These are phyloP conservation scores for Suhomyces sp. DNA, from an alignment of 805 yeast species.

Conservation along the genomic window DNA sequence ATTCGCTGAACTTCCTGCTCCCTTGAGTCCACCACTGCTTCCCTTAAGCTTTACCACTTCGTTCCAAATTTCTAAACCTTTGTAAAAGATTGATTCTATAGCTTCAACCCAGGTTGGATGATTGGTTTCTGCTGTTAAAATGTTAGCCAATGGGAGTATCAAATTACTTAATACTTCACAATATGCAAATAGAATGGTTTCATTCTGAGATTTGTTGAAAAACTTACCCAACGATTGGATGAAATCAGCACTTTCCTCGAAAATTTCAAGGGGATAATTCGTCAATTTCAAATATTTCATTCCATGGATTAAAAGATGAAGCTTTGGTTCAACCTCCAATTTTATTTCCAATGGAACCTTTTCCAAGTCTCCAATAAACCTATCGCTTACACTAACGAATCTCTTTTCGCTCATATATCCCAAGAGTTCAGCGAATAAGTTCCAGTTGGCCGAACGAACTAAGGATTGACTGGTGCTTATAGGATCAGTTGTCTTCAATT, in stretches of 20 bases:
- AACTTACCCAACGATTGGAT: conserved; percentile 83
- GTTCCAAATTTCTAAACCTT: conserved; percentile 46
- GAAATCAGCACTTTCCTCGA: conserved; percentile 94
- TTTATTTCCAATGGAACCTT: conserved; percentile 54
- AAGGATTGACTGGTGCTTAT: conserved; percentile 56
- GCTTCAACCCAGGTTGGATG: conserved; percentile 95
- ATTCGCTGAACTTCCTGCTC: background rate
- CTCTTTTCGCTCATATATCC: conserved; percentile 89
- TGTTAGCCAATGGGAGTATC: conserved; percentile 78
- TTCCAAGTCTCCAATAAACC: conserved; percentile 91
- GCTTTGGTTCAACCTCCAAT: conserved; percentile 49
- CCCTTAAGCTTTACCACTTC: conserved; percentile 24
- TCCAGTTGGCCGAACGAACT: conserved; percentile 91
- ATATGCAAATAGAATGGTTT: conserved; percentile 69
- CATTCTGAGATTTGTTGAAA: conserved; percentile 63
- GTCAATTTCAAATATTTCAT: conserved; percentile 82
- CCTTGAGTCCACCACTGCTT: background rate
- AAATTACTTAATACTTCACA: conserved; percentile 79
- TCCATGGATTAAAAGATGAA: conserved; percentile 80
- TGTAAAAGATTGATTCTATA: conserved; percentile 57
- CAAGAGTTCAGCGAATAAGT: conserved; percentile 78
- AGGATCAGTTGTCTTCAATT: conserved; percentile 85
- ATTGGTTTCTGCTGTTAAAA: conserved; percentile 89
- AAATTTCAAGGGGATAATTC: conserved; percentile 81
- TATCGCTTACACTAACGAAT: conserved; percentile 84